phyloP scores from a whole-genome alignment of 2,329 filamentous ascomycete species.

The Sphaerulina musiva region DNA sequence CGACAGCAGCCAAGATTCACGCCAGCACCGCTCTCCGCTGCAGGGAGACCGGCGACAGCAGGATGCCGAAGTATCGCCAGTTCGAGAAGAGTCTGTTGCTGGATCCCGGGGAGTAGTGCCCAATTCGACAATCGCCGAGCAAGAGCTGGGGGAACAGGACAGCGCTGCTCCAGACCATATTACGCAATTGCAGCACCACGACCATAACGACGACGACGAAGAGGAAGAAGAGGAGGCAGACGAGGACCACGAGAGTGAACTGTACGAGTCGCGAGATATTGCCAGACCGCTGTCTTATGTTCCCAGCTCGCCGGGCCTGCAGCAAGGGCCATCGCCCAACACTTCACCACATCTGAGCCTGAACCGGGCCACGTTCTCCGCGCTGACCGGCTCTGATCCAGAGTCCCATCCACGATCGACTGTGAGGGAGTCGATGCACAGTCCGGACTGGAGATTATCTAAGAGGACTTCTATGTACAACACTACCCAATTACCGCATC shows the following conservation, averaged over 20 bases:
- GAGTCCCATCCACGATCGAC: constrained; percentile 12
- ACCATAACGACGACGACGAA: constrained; percentile 8
- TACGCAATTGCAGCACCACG: constrained; percentile 10
- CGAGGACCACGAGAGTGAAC: constrained; percentile 16
- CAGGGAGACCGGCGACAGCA: constrained; percentile 3
- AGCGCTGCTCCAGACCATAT: constrained; percentile 3
- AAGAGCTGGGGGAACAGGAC: constrained; percentile 4
- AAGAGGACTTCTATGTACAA: constrained; percentile 18
- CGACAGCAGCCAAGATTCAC: not conserved
- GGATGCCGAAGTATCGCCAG: constrained; percentile 20
- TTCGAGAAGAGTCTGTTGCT: constrained; percentile 10
- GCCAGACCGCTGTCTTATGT: constrained; percentile 23
- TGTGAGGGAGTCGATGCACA: constrained; percentile 17
- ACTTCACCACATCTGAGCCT: constrained; percentile 8
- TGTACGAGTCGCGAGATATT: constrained; percentile 20
- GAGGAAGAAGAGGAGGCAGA: constrained; percentile 12
- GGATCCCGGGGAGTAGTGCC: constrained; percentile 1
- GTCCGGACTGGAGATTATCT: constrained; percentile 16
- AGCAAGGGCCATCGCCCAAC: constrained; percentile 13
- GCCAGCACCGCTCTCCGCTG: not conserved
- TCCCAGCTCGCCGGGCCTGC: constrained; percentile 12
- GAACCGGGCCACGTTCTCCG: constrained; percentile 7
- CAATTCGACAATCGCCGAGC: constrained; percentile 1
- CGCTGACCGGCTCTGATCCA: constrained; percentile 10
- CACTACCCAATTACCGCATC: constrained; percentile 27